Conservation (phyloP, 306 rosid genomes). For the Hippophae gyantsensis region DNA sequence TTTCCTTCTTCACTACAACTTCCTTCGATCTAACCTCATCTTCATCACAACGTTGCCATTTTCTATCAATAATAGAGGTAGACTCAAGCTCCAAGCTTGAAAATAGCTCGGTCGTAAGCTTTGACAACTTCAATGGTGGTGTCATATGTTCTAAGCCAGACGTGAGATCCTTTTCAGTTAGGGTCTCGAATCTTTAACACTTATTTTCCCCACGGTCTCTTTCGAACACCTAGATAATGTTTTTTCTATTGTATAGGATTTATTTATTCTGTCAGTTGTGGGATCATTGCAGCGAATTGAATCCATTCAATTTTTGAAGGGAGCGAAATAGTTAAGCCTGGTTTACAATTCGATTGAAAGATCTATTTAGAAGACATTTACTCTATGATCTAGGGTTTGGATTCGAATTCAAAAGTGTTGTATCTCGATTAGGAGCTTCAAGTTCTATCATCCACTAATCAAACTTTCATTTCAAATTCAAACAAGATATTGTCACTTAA, state of each 20-base stretch:
- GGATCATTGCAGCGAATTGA: constrained; percentile 21
- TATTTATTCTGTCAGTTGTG: not conserved
- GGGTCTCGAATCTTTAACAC: constrained; percentile 90
- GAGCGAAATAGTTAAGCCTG: constrained; percentile 41
- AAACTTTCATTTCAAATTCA: no score
- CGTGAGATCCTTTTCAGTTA: constrained; percentile 59
- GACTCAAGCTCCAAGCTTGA: constrained; percentile 65
- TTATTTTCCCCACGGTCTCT: constrained; percentile 77
- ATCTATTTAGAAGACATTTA: constrained; percentile 1
- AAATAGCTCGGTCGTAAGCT: constrained; percentile 73
- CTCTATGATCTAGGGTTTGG: constrained; percentile 4
- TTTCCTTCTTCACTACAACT: constrained; percentile 40
- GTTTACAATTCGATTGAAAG: constrained; percentile 30
- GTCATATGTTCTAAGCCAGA: constrained; percentile 81
- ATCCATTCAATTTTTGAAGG: constrained; percentile 66
- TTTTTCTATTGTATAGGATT: constrained; percentile 5
- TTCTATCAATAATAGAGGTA: constrained; percentile 70
- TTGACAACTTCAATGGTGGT: constrained; percentile 73
- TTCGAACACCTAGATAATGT: constrained; percentile 63
- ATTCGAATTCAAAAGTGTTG: constrained; percentile 9
- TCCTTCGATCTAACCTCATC: constrained; percentile 18
- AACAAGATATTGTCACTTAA: not conserved
- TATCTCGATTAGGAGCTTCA: not conserved
- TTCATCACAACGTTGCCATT: constrained; percentile 32
- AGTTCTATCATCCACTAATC: no score